Conservation (phyloP, 805 yeast species). For the Teunomyces kruisii region DNA sequence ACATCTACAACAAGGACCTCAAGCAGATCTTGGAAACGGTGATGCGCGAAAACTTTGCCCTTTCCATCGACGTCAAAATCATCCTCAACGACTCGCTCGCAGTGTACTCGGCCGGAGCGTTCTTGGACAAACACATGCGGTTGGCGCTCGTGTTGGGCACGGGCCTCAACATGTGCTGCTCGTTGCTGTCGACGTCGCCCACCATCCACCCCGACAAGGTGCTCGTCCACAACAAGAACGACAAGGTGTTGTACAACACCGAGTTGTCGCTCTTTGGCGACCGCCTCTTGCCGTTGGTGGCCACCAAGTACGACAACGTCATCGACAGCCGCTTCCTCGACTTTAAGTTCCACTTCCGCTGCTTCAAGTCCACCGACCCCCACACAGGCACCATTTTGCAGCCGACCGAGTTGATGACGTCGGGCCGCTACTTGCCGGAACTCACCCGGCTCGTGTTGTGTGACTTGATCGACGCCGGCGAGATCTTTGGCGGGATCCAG, state of each 20-base stretch:
- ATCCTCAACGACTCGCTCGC: slow-evolving; percentile 69
- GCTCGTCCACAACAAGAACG: neutral
- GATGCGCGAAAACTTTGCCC: slow-evolving; percentile 19
- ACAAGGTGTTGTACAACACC: slow-evolving; percentile 42
- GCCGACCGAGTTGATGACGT: slow-evolving; percentile 55
- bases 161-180: slow-evolving; percentile 59
- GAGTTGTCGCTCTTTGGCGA: slow-evolving; percentile 57
- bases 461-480: slow-evolving; percentile 29
- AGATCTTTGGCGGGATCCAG: slow-evolving; percentile 24
- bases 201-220: slow-evolving; percentile 17
- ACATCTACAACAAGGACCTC: slow-evolving; percentile 42
- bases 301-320: slow-evolving; percentile 40
- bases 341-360: slow-evolving; percentile 19
- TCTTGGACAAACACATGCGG: slow-evolving; percentile 32
- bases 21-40: slow-evolving; percentile 39
- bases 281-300: slow-evolving; percentile 26
- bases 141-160: slow-evolving; percentile 69
- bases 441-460: slow-evolving; percentile 43
- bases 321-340: slow-evolving; percentile 34
- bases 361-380: slow-evolving; percentile 31
- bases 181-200: slow-evolving; percentile 17
- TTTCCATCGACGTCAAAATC: slow-evolving; percentile 39
- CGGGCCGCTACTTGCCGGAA: slow-evolving; percentile 60
- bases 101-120: slow-evolving; percentile 55
- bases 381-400: slow-evolving; percentile 40